phyloP scores from a whole-genome alignment of 805 yeast species.

The Starmerella vitae region DNA sequence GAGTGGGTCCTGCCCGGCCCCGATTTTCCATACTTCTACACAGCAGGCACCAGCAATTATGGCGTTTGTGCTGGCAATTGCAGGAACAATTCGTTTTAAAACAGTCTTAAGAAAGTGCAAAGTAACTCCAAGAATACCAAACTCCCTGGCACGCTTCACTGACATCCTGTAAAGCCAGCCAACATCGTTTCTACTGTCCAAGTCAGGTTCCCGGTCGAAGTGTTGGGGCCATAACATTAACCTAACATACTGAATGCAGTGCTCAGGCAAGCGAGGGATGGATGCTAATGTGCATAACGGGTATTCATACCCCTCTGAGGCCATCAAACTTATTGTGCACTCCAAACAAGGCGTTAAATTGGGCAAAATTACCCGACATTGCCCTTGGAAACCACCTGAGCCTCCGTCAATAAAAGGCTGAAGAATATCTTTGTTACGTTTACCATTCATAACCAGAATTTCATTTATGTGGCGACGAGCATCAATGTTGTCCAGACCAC shows the following conservation, averaged over 20 bases:
- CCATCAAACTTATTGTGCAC: conserved; percentile 66
- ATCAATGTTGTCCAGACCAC: conserved; percentile 81
- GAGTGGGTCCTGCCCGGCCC: conserved; percentile 54
- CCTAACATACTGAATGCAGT: conserved; percentile 83
- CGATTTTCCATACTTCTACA: conserved; percentile 68
- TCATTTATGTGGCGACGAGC: conserved; percentile 86
- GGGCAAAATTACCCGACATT: conserved; percentile 75
- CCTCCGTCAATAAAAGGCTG: conserved; percentile 86
- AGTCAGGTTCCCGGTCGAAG: conserved; percentile 36
- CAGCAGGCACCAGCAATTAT: conserved; percentile 80
- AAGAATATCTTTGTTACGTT: conserved; percentile 34
- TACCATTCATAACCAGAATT: conserved; percentile 48
- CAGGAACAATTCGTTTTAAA: conserved; percentile 82
- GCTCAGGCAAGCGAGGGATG: conserved; percentile 88
- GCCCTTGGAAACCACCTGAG: conserved; percentile 89
- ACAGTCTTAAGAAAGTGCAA: conserved; percentile 66
- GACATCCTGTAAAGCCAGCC: conserved; percentile 49
- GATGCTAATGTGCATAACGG: conserved; percentile 92
- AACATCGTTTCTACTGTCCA: conserved; percentile 55
- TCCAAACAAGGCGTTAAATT: conserved; percentile 82
- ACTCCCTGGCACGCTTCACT: conserved; percentile 43
- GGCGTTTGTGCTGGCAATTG: conserved; percentile 89
- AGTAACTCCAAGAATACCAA: conserved; percentile 60
- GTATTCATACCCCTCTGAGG: conserved; percentile 36
- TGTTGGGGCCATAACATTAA: conserved; percentile 56